phyloP scores from a whole-genome alignment of 2,329 filamentous ascomycete genomes.

The Diaporthe velutina region DNA sequence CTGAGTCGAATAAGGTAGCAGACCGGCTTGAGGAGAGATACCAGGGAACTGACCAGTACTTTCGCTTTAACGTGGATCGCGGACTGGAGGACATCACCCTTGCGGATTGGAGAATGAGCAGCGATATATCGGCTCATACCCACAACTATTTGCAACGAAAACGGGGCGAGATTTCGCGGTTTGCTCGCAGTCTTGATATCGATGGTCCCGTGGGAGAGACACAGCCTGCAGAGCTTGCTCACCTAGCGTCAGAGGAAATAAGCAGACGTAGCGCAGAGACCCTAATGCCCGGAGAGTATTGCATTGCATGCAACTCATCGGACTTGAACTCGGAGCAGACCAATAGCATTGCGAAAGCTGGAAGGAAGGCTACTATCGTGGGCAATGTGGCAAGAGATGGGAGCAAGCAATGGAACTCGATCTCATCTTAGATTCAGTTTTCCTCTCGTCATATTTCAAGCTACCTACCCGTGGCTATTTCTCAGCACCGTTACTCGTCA shows the following conservation, averaged over 20 bases:
- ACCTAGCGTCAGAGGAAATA: background rate
- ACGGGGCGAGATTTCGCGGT: background rate
- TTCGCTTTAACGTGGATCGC: constrained; percentile 46
- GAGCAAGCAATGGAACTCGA: constrained; percentile 5
- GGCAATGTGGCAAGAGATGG: background rate
- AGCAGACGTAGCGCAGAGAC: background rate
- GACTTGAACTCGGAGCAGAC: background rate
- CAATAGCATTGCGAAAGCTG: background rate
- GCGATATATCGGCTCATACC: constrained; percentile 43
- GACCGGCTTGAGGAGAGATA: constrained; percentile 39
- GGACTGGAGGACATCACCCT: constrained; percentile 45
- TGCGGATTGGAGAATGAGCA: constrained; percentile 45
- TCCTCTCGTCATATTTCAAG: no score
- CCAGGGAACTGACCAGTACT: constrained; percentile 42
- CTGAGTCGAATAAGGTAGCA: constrained; percentile 42
- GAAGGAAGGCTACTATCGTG: background rate
- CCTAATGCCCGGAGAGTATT: no score
- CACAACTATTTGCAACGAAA: constrained; percentile 41
- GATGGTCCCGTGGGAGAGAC: background rate
- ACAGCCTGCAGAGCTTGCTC: background rate
- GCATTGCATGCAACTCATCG: background rate
- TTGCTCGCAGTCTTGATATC: background rate
- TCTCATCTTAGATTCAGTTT: background rate
- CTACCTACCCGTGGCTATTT: no score
- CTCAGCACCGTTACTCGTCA: no score